Evolutionary conservation across 2,329 filamentous ascomycete genomes (phyloP), one percentile per base, ranked within the genome.

Genomic region (Microcyclospora tardicrescens): DNA sequence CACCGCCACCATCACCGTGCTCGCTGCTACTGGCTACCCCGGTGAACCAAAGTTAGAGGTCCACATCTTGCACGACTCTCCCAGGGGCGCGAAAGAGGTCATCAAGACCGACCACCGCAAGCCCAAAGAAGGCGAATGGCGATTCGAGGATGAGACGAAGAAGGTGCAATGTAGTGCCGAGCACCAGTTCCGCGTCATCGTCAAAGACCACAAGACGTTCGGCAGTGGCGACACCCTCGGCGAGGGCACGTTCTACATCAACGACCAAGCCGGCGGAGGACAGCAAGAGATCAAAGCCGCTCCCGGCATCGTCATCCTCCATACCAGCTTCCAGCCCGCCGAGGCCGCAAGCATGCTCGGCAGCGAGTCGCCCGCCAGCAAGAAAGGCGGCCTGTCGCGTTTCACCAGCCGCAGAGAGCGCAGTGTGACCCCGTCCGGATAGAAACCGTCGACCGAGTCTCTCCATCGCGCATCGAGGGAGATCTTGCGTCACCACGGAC

Each of bases 41-140:
- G 47, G 47, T n/a, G 55, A 58, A 33, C 51, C 46, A 12, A 59
- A 60, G 38, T 46, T 61, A 11, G 56, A 60, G 38, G 51, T 60
- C 14, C 51, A 53, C 38, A 38, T 61, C 14, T 39, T 52, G 31
- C 57, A 58, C 34, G 56, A 59, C 31, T 38, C 46, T 2, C 63
- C 76, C 34, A 87, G 81, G 61, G 73, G 71, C 35, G 68, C 62
- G 36, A 95, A 91, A 65, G 75, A 81, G 34, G 67, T 98, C 34
- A 79, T 87, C 64, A 95, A 96, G 68, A 95, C 87, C 15, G 93
- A 94, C 59, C 81, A 91, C 47, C 75, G 83, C 65, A 94, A 94
- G 61, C 72, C 79, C 1, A 64, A 73, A 2, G 67, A 66, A 1
- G 84, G 81, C 2, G 64, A 70, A 3, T 73, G 84, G 44, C 70